Percentiles rank a stretch among this genome's conserved stretches.
phyloP scores from a whole-genome alignment of 1,139 yeast species.

The Geotrichum siamense region DNA sequence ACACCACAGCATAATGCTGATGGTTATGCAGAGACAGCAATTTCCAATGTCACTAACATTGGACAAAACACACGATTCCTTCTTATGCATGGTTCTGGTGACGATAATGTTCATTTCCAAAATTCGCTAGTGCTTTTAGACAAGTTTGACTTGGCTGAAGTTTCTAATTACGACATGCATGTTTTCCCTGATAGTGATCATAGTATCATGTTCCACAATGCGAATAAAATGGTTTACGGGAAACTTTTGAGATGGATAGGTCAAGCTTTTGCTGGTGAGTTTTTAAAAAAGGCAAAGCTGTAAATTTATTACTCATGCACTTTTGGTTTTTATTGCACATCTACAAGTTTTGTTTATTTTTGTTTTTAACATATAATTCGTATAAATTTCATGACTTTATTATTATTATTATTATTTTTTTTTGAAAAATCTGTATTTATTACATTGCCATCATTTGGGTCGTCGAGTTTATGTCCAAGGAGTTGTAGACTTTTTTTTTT shows the following conservation, averaged over 20 bases:
- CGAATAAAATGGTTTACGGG: constrained; percentile 66
- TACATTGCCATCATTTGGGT: too few relatives aligned
- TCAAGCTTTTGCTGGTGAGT: constrained; percentile 58
- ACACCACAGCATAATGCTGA: constrained; percentile 49
- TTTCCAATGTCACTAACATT: constrained; percentile 43
- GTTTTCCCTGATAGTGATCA: constrained; percentile 94
- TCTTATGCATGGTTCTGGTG: constrained; percentile 93
- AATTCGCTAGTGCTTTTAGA: constrained; percentile 75
- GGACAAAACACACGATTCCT: constrained; percentile 60
- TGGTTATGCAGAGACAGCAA: constrained; percentile 44
- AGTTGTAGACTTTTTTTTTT: too few relatives aligned
- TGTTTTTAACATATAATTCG: too few relatives aligned
- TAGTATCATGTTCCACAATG: constrained; percentile 70
- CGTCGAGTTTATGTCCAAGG: too few relatives aligned
- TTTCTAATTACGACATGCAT: constrained; percentile 83
- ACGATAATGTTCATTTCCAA: constrained; percentile 92
- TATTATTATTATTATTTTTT: too few relatives aligned
- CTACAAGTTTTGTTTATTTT: too few relatives aligned
- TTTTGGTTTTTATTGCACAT: too few relatives aligned
- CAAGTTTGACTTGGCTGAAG: constrained; percentile 48
- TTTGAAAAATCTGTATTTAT: too few relatives aligned
- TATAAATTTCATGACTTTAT: too few relatives aligned
- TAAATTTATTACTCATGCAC: not conserved
- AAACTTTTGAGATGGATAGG: constrained; percentile 64
- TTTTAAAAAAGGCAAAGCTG: constrained; percentile 25